Percentiles rank a stretch among this genome's conserved stretches.
phyloP scores from a whole-genome alignment of 257 asterid species.

The Salvia miltiorrhiza region DNA sequence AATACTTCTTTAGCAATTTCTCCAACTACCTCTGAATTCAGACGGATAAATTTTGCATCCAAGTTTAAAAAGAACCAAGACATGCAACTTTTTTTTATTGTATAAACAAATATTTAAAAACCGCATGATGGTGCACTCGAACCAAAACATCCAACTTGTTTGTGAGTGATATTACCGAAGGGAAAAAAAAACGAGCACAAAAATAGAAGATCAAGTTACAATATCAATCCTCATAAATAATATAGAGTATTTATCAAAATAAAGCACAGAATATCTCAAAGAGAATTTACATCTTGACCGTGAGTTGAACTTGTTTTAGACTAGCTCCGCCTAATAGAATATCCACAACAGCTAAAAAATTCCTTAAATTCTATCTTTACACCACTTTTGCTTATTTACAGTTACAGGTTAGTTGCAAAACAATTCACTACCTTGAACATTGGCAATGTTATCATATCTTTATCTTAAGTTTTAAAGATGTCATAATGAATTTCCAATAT shows the following conservation, averaged over 20 bases:
- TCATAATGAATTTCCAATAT: neutral
- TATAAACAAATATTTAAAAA: too few relatives aligned
- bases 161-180: neutral
- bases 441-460: neutral
- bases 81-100: too few relatives aligned
- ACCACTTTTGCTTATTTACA: neutral
- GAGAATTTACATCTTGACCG: neutral
- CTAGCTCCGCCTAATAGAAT: neutral
- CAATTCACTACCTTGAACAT: neutral
- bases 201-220: neutral
- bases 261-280: neutral
- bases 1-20: slow-evolving; percentile 5
- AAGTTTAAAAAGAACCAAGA: neutral
- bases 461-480: neutral
- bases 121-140: too few relatives aligned
- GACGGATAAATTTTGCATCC: slow-evolving; percentile 2
- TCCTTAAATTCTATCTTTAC: neutral
- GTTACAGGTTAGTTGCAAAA: neutral
- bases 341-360: neutral
- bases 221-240: neutral
- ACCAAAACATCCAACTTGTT: neutral
- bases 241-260: neutral
- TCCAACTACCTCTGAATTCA: neutral
- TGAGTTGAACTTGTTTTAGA: neutral
- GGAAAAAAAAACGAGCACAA: neutral